Percentiles rank a stretch among this genome's conserved stretches.
phyloP scores from a whole-genome alignment of 2,329 filamentous ascomycete species.

The Aquanectria penicillioides region DNA sequence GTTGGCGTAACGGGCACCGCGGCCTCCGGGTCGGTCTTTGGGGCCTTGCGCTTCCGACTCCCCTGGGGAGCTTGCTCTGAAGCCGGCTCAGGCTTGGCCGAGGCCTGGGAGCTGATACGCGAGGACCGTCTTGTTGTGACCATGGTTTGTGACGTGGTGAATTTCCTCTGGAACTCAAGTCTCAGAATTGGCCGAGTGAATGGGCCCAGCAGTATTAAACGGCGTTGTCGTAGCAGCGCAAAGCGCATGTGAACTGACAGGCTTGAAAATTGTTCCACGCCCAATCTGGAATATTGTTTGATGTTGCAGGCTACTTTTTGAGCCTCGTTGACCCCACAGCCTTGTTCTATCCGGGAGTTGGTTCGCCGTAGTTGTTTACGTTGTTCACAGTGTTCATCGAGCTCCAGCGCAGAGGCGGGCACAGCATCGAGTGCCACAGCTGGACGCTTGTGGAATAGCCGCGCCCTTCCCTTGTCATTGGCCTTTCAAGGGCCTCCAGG shows the following conservation, averaged over 20 bases:
- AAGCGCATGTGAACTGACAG: slow-evolving; percentile 24
- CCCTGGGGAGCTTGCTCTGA: slow-evolving; percentile 34
- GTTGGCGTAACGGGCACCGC: slow-evolving; percentile 43
- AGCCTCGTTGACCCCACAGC: not conserved
- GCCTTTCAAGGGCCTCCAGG: not conserved
- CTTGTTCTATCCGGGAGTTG: not conserved
- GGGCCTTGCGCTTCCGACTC: slow-evolving; percentile 49
- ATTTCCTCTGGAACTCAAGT: slow-evolving; percentile 12
- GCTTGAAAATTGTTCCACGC: not conserved
- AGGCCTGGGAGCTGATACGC: slow-evolving; percentile 49
- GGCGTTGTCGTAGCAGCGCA: slow-evolving; percentile 15
- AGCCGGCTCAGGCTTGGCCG: slow-evolving; percentile 27
- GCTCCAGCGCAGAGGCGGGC: no score
- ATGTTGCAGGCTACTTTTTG: not conserved
- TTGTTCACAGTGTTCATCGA: slow-evolving; percentile 4
- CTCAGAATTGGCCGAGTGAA: slow-evolving; percentile 19
- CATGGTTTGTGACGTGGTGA: slow-evolving; percentile 34
- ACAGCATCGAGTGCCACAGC: no score
- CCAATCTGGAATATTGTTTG: not conserved
- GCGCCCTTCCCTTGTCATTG: slow-evolving; percentile 16
- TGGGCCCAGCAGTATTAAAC: not conserved
- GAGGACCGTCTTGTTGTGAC: slow-evolving; percentile 52
- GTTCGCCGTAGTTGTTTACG: not conserved
- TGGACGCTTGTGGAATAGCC: slow-evolving; percentile 6
- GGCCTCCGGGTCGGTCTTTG: slow-evolving; percentile 33